A percentile compares a stretch with the other conserved stretches of the same genome.
phyloP scores from a whole-genome alignment of 2,329 filamentous ascomycete genomes.

The Paecilomyces niveus region DNA sequence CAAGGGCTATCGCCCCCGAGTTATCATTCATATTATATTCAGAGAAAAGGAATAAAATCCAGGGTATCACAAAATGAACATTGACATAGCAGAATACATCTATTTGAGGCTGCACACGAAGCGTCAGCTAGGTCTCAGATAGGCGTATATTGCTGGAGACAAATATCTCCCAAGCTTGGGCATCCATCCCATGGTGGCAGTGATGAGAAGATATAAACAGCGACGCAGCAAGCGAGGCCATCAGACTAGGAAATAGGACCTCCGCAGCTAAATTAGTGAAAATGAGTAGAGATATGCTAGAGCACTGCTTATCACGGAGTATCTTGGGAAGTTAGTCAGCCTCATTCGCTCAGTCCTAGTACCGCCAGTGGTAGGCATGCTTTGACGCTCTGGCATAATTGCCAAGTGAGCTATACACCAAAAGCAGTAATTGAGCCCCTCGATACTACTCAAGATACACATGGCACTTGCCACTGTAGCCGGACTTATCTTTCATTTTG shows the following conservation, averaged over 20 bases:
- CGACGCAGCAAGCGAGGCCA: background rate
- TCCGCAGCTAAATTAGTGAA: background rate
- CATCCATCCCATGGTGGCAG: background rate
- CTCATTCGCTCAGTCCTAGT: too few relatives aligned
- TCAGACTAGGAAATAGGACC: background rate
- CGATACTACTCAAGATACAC: background rate
- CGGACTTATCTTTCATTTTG: background rate
- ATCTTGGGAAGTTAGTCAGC: too few relatives aligned
- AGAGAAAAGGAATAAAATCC: too few relatives aligned
- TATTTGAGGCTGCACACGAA: too few relatives aligned
- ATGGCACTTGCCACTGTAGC: background rate
- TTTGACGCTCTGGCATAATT: background rate
- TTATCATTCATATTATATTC: background rate
- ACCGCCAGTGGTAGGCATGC: background rate
- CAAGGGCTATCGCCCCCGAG: background rate
- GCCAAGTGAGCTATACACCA: background rate
- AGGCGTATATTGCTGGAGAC: background rate
- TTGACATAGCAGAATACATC: too few relatives aligned
- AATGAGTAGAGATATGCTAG: background rate
- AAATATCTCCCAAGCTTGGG: background rate
- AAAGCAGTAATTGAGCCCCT: background rate
- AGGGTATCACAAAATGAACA: too few relatives aligned
- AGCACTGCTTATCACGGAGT: background rate
- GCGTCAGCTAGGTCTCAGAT: background rate
- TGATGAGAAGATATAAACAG: background rate